Evolutionary conservation across 495 filamentous ascomycete species (phyloP), one percentile per base, ranked within the genome.

Genomic region (Penicillium taxi): DNA sequence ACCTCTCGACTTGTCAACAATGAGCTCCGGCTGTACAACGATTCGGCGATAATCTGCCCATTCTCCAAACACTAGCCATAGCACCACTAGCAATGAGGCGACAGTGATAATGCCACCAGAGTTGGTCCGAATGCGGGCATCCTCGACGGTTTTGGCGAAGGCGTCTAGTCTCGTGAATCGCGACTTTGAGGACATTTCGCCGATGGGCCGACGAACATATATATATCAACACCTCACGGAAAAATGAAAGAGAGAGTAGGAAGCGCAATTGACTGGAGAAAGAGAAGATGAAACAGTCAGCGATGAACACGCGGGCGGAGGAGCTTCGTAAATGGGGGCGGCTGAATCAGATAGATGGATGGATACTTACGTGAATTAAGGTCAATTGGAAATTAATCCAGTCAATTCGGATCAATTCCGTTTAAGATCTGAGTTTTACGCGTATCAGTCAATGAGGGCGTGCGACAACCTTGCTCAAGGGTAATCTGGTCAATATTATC

Each of bases 71-170:
- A 87, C 76, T 37, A 98, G 75, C 60, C 79, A 94, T 25, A 96
- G 50, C 9, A 98, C 83, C 39, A 95, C 72, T 16, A 96, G 64
- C 48, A 98, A 61, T 45, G 86, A 93, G 45, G 78, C 73, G 50
- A 98, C 85, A 37, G 91, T 98, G 53, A 98, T 86, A 42, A 96
- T 78, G 48, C 91, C 91, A 32, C 91, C 91, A 9, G 86, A 91
- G 9, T 93, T 96, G n/a, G 91, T 98, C 51, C 93, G 84, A 59
- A 96, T 77, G 42, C 93, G 77, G 44, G 91, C 91, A 80, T 98
- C 91, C 55, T 96, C 93, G 29, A 98, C 91, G 23, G 91, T 98
- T 63, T 98, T 98, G 23, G 88, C 91, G 59, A 98, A 98, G 66
- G 91, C 91, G 60, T 98, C 91, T 28, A 98, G 82, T 69, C 84